These are phyloP conservation scores for Xylariomycetidae sp. DNA, from an alignment of 2,329 filamentous ascomycete species.

Conservation along the genomic window DNA sequence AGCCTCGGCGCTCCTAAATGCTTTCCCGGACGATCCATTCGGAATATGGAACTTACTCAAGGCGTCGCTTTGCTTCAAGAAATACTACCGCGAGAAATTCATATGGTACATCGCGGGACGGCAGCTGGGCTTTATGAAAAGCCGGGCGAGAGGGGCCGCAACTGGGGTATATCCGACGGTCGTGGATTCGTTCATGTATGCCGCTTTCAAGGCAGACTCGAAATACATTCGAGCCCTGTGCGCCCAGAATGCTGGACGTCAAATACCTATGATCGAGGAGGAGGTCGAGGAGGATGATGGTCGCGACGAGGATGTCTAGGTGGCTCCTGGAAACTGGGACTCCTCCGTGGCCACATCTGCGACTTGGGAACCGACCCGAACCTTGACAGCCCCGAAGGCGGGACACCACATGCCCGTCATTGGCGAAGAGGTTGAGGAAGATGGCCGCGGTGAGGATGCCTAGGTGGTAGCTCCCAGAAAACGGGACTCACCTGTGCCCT, in stretches of 20 bases:
- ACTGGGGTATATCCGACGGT: constrained; percentile 18
- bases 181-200: constrained; percentile 30
- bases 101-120: constrained; percentile 44
- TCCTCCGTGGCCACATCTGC: no score
- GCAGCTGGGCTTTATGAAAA: constrained; percentile 47
- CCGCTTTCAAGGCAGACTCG: constrained; percentile 18
- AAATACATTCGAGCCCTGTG: constrained; percentile 20
- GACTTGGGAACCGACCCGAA: no score
- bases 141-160: constrained; percentile 23
- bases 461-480: no score
- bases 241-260: constrained; percentile 13
- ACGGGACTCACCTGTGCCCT: no score
- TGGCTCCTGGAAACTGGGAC: no score
- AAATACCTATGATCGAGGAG: constrained; percentile 9
- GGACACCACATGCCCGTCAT: no score
- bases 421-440: no score
- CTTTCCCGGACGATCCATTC: constrained; percentile 25
- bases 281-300: constrained; percentile 10
- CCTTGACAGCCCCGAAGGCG: no score
- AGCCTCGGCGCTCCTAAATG: constrained; percentile 25
- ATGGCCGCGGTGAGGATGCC: no score
- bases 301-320: constrained; percentile 17
- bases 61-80: constrained; percentile 43
- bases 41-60: constrained; percentile 46
- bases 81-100: constrained; percentile 30